A percentile compares a stretch with the other conserved stretches of the same genome.
Evolutionary conservation across 441 rosid genomes (phyloP).

Genomic region (Manihot esculenta): DNA sequence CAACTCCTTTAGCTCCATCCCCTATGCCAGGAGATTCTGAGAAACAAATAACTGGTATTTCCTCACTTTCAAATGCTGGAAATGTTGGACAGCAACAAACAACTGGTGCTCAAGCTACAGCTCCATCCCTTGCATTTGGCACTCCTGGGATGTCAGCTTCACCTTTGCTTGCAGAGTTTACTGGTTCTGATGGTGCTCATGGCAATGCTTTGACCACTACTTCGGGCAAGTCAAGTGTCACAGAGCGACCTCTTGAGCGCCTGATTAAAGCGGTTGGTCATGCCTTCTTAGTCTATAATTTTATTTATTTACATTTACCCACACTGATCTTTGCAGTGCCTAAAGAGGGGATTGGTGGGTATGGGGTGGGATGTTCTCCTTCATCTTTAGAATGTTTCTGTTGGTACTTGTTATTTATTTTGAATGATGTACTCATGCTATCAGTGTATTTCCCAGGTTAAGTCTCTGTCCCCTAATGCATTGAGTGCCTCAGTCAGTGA

Average conservation of each 20-base stretch:
- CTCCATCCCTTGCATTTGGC: constrained; percentile 92
- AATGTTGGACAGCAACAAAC: constrained; percentile 55
- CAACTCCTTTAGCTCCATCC: constrained; percentile 84
- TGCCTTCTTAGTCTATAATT: background rate
- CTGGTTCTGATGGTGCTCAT: constrained; percentile 63
- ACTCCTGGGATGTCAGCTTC: constrained; percentile 97
- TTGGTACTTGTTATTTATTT: background rate
- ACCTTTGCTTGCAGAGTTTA: constrained; percentile 83
- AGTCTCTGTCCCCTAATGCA: constrained; percentile 65
- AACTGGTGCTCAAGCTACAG: constrained; percentile 48
- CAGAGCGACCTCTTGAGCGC: constrained; percentile 87
- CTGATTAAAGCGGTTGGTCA: constrained; percentile 74
- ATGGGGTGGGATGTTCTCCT: no score
- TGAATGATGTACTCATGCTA: background rate
- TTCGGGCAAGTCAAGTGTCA: constrained; percentile 55
- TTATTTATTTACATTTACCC: background rate
- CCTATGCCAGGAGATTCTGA: constrained; percentile 88
- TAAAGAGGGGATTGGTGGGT: background rate
- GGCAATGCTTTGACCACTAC: constrained; percentile 48
- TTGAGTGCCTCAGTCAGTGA: constrained; percentile 78
- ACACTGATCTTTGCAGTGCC: background rate
- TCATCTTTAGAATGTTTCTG: background rate
- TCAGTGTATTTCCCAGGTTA: constrained; percentile 57
- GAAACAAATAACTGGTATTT: constrained; percentile 62
- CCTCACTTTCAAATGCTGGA: constrained; percentile 63